Evolutionary conservation across 169 alveolate species (phyloP).

Genomic region (Cryptosporidium sp.): DNA sequence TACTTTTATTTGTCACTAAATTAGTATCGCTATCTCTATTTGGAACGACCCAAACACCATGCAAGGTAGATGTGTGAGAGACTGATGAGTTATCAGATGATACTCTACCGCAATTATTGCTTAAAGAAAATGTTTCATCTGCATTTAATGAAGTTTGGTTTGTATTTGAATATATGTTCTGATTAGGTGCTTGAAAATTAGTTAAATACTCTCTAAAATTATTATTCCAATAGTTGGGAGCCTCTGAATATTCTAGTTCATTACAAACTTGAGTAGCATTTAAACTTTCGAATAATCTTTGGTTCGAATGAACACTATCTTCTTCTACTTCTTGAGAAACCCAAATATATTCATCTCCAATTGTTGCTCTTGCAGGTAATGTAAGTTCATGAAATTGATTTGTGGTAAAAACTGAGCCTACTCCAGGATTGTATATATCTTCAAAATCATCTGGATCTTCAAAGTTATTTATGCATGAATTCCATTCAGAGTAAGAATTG

Average conservation of each 20-base stretch:
- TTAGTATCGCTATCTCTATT: background rate
- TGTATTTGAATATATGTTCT: background rate
- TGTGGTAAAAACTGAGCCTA: conserved; percentile 29
- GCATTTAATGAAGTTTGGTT: conserved; percentile 23
- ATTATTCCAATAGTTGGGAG: conserved; percentile 10
- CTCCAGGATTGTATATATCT: conserved; percentile 17
- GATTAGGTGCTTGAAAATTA: background rate
- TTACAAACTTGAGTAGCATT: background rate
- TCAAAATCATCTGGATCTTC: conserved; percentile 18
- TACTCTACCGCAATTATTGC: background rate
- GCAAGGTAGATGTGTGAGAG: conserved; percentile 52
- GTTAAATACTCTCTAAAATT: conserved; percentile 4
- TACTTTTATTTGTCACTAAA: background rate
- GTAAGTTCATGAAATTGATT: conserved; percentile 52
- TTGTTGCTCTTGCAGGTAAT: conserved; percentile 4
- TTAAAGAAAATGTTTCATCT: conserved; percentile 1
- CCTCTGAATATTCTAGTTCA: background rate
- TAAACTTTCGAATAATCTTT: background rate
- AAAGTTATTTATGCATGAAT: background rate
- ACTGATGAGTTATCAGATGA: conserved; percentile 49
- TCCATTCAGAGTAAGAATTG: conserved; percentile 42
- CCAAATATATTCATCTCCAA: conserved; percentile 67
- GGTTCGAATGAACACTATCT: background rate
- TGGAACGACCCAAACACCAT: conserved; percentile 71
- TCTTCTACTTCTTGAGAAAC: conserved; percentile 26